These are phyloP conservation scores for Polyplosphaeria fusca DNA, from an alignment of 495 filamentous ascomycete species.

Conservation along the genomic window DNA sequence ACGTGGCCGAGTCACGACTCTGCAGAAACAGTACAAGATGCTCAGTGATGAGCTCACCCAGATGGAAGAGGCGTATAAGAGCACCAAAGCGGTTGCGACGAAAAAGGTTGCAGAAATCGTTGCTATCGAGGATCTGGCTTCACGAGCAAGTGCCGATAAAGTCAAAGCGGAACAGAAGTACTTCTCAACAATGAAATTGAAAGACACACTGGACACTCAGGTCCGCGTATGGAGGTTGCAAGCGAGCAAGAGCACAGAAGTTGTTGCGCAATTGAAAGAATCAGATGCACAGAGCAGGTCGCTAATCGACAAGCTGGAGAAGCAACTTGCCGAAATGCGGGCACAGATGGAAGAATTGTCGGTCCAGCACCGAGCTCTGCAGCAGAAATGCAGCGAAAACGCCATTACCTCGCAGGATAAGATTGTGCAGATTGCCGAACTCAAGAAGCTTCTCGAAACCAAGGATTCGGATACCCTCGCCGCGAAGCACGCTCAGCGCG, in stretches of 20 bases:
- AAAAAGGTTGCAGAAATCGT: constrained; percentile 78
- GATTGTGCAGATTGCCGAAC: constrained; percentile 71
- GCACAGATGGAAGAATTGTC: constrained; percentile 66
- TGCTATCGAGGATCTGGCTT: constrained; percentile 73
- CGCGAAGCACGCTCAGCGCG: constrained; percentile 59
- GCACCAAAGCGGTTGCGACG: constrained; percentile 73
- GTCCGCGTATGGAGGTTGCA: constrained; percentile 73
- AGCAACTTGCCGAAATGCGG: constrained; percentile 77
- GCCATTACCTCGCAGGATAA: constrained; percentile 64
- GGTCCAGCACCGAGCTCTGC: constrained; percentile 64
- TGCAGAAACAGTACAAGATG: constrained; percentile 75
- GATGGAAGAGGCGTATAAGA: constrained; percentile 83
- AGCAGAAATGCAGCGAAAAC: constrained; percentile 67
- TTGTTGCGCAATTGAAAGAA: constrained; percentile 89
- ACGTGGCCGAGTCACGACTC: constrained; percentile 62
- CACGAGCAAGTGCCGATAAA: constrained; percentile 77
- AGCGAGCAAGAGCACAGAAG: constrained; percentile 86
- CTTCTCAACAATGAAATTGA: constrained; percentile 89
- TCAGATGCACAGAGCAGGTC: constrained; percentile 60
- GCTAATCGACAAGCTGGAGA: constrained; percentile 79
- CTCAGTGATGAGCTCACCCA: constrained; percentile 82
- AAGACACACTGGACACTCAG: constrained; percentile 75
- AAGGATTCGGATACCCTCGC: constrained; percentile 63
- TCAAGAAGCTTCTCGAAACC: constrained; percentile 64
- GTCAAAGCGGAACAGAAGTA: constrained; percentile 97